Evolutionary conservation across 1,139 yeast genomes (phyloP), one percentile per base, ranked within the genome.

Genomic region (Zygoascus hellenicus): DNA sequence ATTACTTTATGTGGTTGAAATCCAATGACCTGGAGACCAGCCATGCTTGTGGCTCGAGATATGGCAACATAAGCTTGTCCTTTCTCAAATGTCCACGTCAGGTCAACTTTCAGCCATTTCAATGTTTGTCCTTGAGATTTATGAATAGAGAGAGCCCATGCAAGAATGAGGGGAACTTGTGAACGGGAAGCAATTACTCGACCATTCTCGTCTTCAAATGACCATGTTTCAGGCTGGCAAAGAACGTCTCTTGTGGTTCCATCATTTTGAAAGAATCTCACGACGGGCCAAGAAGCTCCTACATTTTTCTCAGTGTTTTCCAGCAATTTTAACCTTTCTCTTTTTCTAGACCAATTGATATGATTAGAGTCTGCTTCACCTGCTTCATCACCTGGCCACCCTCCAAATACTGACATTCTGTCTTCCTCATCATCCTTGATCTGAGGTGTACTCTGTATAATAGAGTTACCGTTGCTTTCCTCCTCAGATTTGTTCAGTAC

Each of bases 1-100:
- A 71, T 70, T 46, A 90, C 86, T 54, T 76, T 80, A 9, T 67
- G 65, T 5, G 80, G 78, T 44, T 77, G 73, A 42, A 89, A 89
- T 55, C 87, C 83, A 46, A 80, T 62, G 1, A 89, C 86, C 57
- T 87, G 95, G 37, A 89, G 68, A 0, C 95, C 95, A 1, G 78
- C 78, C 58, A 95, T 71, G 5, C 84, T 77, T 0, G 81, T 84
- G 1, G 96, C 97, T 62, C 97, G 75, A 1, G 95, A 84, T 33
- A 90, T 70, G 0, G 97, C 97, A 29, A 90, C 97, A 63, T 92
- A 92, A 0, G 96, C 95, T 64, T 92, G 98, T 0, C 98, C 98
- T 52, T 80, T 83, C 61, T 90, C 98, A 65, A 92, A 92, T 0
- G 85, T 81, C 50, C 74, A 72, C 34, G 75, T 71, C 52, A 92